Base-by-base conservation (phyloP, 495 filamentous ascomycete species). In the Pseudotulostoma volvatum region DNA sequence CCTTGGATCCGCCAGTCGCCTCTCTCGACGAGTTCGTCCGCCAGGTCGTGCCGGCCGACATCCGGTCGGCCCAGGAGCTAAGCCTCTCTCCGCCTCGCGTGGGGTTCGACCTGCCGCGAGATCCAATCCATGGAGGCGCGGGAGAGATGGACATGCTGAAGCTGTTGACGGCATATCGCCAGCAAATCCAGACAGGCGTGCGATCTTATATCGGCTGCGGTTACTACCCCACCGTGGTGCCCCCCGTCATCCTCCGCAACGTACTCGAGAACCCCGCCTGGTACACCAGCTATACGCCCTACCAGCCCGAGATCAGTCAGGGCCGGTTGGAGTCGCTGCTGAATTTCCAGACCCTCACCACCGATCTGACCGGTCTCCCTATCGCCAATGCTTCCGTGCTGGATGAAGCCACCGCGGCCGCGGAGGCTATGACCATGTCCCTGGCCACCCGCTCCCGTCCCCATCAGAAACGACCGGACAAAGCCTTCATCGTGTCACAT, bases 271-370 rank as follows among this genome's bases (percentile, higher is more conserved):
- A 76, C 49, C 90, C 90, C 1, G 92, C 78, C 11, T 97, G 90
- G 90, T 97, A 97, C 59, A 97, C 90, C 31, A 95, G 87, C 55
- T 97, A 97, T 54, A 96, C 90, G 0, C 90, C 90, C 18, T 97
- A 97, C 57, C 90, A 97, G 56, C 87, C 90, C 2, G 90, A 97
- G 61, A 96, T 97, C 65, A 93, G 84, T 51, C 90, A 97, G 59
- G 90, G 81, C 21, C 80, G 84, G 31, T 60, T 93, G 45, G 92
- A 96, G 65, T 93, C 87, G 4, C 64, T 97, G 31, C 66, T 97
- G 33, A 97, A 97, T 64, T 97, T 93, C 60, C 90, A 97, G 69
- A 97, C 90, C 9, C 56, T 97, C 60, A 81, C 93, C 4, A 75
- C 81, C 4, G 90, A 97, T 51, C 66, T 97, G 34, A 97, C 90